Base-by-base conservation (phyloP, 495 filamentous ascomycete genomes). In the Halenospora varia region DNA sequence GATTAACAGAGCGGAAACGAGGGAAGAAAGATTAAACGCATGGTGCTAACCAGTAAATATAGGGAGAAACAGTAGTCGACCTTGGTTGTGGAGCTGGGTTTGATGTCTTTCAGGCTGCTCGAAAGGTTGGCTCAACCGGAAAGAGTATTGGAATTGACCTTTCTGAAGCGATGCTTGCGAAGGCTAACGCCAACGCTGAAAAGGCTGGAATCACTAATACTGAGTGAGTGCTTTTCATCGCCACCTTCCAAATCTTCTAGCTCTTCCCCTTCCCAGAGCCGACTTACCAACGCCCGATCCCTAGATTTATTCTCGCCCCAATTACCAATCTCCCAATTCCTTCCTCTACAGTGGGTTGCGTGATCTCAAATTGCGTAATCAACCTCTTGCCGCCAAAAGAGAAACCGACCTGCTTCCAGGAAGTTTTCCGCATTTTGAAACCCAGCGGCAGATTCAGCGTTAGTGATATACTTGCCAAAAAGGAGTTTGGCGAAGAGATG, bases 131-230 rank as follows among this genome's bases (percentile, higher is more conserved):
- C 0, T 46, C 59, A 0, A 67, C 62, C 1, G 85, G 85, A 3
- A 70, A 67, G 9, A 82, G 75, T 1, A 83, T 86, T 50, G 86
- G 85, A 17, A 69, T 88, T 17, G 86, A 89, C 66, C 88, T 88
- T 79, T 87, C 77, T 60, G 72, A 83, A 61, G 82, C 19, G 3
- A 10, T 10, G 8, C 19, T 10, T 8, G 8, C 22, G 8, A 8
- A 3, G 18, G 10, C 19, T 46, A 8, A 3, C 19, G 6, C 25
- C 47, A n/a, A 49, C 18, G 19, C 19, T 9, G 8, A 10, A 3
- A 25, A 85, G 82, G 75, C 81, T 60, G 86, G 87, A 84, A 70
- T 88, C 13, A 66, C 69, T 19, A 69, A 72, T 13, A 80, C 82
- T 13, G 59, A 66, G 9, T 59, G 59, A n/a, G 81, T 81, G 62